Base-by-base conservation (phyloP, 2,329 filamentous ascomycete species). In the Alternaria rosae region DNA sequence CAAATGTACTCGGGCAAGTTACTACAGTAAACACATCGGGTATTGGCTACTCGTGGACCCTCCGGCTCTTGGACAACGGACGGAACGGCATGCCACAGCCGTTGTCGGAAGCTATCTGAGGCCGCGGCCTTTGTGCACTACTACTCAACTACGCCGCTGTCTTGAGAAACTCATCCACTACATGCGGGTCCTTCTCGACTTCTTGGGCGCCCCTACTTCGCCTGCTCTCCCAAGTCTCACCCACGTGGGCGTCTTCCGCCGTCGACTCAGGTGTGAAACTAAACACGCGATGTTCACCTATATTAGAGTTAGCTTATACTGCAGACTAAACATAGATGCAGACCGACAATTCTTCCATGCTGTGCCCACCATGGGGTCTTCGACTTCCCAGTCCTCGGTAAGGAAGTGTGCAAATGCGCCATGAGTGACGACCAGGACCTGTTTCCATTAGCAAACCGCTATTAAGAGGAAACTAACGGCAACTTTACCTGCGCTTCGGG, bases 381-480 rank as follows among this genome's bases (percentile, higher is more conserved):
- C 67, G 12, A 73, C 73, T 42, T 74, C 66, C 88, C 89, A 96
- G 72, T 97, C 93, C 68, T 93, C 87, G 0, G 92, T 95, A 65
- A 97, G 81, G 72, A 92, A 96, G 77, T 97, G 93, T 71, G 97
- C 76, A 70, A 94, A 91, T 1, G 91, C 92, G 2, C 93, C 93
- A 72, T 97, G 93, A 4, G 92, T 91, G 8, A 96, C 92, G 2
- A 93, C 84, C 0, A 90, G 88, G 26, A 97, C 86, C 69, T 94
- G 86, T 72, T 10, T 10, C 66, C 72, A 69, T 80, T 81, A 64
- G 64, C 30, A 35, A 17, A 17, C 32, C 21, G 11, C 21, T 9
- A 2, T 8, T 10, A n/a, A 42, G 17, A 20, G 42, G 12, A 54
- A 17, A 12, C 17, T 30, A 28, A 13, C 23, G 25, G 32, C 64